These are phyloP conservation scores for Hypoxylon sp. DNA, from an alignment of 2,329 filamentous ascomycete genomes.

Conservation along the genomic window DNA sequence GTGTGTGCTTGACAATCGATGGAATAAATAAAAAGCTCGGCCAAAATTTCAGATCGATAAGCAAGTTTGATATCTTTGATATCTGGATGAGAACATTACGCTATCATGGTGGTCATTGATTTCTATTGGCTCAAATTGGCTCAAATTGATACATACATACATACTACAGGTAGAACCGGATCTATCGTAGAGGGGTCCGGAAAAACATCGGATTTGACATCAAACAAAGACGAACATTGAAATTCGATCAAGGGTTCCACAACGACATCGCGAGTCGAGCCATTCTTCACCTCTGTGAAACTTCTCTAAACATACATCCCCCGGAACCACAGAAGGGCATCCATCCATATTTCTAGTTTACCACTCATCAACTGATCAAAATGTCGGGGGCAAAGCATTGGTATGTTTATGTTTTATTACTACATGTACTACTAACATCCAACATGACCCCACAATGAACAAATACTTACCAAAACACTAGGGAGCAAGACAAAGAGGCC, in stretches of 20 bases:
- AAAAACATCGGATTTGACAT: conserved; percentile 29
- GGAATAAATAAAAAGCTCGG: conserved; percentile 6
- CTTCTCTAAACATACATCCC: not conserved
- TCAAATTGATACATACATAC: not conserved
- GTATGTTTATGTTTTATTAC: too few relatives aligned
- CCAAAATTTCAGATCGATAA: conserved; percentile 41
- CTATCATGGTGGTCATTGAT: not conserved
- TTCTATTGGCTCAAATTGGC: conserved; percentile 20
- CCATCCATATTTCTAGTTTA: not conserved
- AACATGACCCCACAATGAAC: conserved; percentile 12
- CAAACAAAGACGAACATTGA: too few relatives aligned
- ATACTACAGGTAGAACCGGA: not conserved
- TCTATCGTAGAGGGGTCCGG: conserved; percentile 1
- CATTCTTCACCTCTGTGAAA: conserved; percentile 4
- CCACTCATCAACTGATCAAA: conserved; percentile 44
- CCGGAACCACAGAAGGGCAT: not conserved
- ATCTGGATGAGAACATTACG: not conserved
- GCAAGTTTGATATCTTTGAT: not conserved
- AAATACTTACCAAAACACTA: conserved; percentile 56
- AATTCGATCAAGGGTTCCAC: conserved; percentile 23
- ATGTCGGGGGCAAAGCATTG: conserved; percentile 62
- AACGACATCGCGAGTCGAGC: conserved; percentile 25
- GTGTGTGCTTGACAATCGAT: not conserved
- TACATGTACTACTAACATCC: not conserved
- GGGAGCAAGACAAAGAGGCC: conserved; percentile 98